Base-by-base conservation (phyloP, 495 filamentous ascomycete genomes). In the Neurospora hispaniola region DNA sequence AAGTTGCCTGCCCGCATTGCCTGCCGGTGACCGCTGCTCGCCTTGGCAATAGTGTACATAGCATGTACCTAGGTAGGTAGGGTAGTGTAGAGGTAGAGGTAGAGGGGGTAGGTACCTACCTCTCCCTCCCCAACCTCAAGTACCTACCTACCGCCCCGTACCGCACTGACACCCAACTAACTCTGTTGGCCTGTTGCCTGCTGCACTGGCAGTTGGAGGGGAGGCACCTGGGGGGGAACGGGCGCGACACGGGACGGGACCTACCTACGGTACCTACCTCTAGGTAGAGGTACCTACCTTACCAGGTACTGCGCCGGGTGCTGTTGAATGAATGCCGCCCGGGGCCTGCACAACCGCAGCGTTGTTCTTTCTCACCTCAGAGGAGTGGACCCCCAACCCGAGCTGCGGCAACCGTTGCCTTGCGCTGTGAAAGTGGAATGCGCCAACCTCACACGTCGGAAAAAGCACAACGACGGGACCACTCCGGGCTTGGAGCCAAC, bases 361-460 rank as follows among this genome's bases (percentile, higher is more conserved):
- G 35, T 38, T 38, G 35, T 38, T 38, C 35, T 38, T 62, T 62
- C 54, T 35, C 23, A 35, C 31, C 54, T 62, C 23, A 62, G 6
- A 38, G 54, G 54, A 62, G 40, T 10, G 54, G 54, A 27, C 35
- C 27, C 54, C 54, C 23, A 62, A 62, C 3, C 48, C 54, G 54
- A 31, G 35, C 35, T 38, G 35, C 35, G 5, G 5, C 35, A 31
- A 59, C 54, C 54, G 11, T 62, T 62, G 23, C 54, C 48, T 59
- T 62, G 54, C 48, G 48, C 23, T 31, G 23, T 62, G 54, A 12
- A 31, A 31, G 46, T 48, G 48, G 48, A 59, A 59, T 80, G 77
- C 69, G 72, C 72, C 72, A 74, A 80, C 78, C 76, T 80, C 79
- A 76, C 76, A 78, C 78, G 75, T 75, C 75, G 74, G 73, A 79